A percentile compares a stretch with the other conserved stretches of the same genome.
Conservation (phyloP, 2,329 filamentous ascomycete genomes). For the Epichloe aotearoae region DNA sequence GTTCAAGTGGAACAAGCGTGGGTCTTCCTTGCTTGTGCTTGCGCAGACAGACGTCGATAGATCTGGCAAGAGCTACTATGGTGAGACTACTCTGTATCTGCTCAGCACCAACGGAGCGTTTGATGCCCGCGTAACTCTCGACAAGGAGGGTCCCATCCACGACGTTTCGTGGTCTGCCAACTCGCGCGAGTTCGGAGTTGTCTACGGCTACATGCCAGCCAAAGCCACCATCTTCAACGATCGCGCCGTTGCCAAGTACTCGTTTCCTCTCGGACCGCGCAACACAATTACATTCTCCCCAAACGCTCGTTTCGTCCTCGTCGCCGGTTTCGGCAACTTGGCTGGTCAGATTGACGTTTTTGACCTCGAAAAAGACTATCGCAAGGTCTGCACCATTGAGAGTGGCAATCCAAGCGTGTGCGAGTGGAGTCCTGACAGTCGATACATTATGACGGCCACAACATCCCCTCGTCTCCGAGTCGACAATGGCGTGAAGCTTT, state of each 20-base stretch:
- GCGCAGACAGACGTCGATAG: constrained; percentile 97
- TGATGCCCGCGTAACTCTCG: constrained; percentile 79
- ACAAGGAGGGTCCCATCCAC: constrained; percentile 96
- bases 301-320: constrained; percentile 79
- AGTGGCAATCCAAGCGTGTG: constrained; percentile 92
- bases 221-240: constrained; percentile 98
- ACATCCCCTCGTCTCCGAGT: constrained; percentile 90
- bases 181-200: constrained; percentile 92
- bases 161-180: constrained; percentile 98
- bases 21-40: constrained; percentile 83
- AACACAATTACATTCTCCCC: constrained; percentile 96
- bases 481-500: constrained; percentile 91
- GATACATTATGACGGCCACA: constrained; percentile 92
- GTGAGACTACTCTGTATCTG: constrained; percentile 93
- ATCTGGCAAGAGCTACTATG: constrained; percentile 98
- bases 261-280: constrained; percentile 73
- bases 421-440: constrained; percentile 93
- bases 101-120: constrained; percentile 84
- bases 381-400: constrained; percentile 86
- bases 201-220: constrained; percentile 98
- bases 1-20: constrained; percentile 91
- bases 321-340: constrained; percentile 94
- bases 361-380: constrained; percentile 86
- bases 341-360: constrained; percentile 97
- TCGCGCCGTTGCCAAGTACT: constrained; percentile 69